Base-by-base conservation (phyloP, 257 asterid genomes). In the Solanum habrochaites region DNA sequence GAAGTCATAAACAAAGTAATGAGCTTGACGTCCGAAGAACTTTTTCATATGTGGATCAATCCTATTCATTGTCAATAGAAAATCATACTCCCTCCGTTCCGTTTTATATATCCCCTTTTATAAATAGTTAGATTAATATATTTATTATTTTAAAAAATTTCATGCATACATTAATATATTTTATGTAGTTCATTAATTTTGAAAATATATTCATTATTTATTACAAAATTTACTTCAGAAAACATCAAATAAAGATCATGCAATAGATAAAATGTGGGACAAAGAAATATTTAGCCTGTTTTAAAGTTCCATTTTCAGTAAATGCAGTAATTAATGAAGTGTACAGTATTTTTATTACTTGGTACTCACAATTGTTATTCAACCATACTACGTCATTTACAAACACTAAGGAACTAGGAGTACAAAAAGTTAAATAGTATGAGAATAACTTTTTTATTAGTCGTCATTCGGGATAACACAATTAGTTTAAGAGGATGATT, bases 121-220 rank as follows among this genome's bases (percentile, higher is more conserved):
- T 35, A 35, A 5, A 5, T 35, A 35, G 39, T 5, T 35, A 35
- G 1, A 35, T 5, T 6, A 1, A 35, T 5, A 35, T 35, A 35
- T 6, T 32, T 35, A 6, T 35, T 35, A 35, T 35, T 32, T 32
- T 32, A 32, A 0, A 32, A 32, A 32, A 32, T 0, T 35, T 35
- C 5, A 35, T 5, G 7, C 39, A 35, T 35, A 35, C 6, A 6
- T 35, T 5, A 5, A 5, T 35, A 35, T 35, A 35, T 35, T 35
- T 35, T 35, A 1, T 35, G 1, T 5, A 35, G 39, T 35, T 35
- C 5, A 35, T 35, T 1, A 35, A 35, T 35, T 35, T 35, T 35
- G 0, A 35, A 35, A 35, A 35, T 1, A 1, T 35, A 5, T 35
- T 5, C 0, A 35, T 35, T 35, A 35, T 5, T 35, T 35, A 5